These are phyloP conservation scores for Naganishia antarctica DNA, from an alignment of 768 basidiomycete genomes.

Conservation along the genomic window DNA sequence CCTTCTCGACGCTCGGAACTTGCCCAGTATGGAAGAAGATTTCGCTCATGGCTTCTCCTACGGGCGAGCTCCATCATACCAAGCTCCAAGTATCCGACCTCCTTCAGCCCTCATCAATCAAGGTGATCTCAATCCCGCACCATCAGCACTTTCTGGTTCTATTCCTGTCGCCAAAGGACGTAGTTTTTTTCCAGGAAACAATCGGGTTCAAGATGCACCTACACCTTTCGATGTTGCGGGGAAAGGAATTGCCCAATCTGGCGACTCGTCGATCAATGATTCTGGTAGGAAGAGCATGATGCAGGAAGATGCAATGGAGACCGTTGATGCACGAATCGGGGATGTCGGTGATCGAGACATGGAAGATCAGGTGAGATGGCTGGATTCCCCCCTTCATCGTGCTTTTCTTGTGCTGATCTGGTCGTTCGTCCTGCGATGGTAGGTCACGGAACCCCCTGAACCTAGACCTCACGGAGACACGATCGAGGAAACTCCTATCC, in stretches of 20 bases:
- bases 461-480: no score
- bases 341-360: background rate
- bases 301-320: background rate
- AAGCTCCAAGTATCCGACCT: background rate
- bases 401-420: no score
- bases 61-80: background rate
- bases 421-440: no score
- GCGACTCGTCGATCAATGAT: background rate
- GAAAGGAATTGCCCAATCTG: background rate
- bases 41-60: background rate
- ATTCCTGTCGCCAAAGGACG: background rate
- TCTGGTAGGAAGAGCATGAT: constrained; percentile 12
- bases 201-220: background rate
- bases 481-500: no score
- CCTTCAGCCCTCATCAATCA: background rate
- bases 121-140: background rate
- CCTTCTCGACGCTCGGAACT: no score
- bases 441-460: no score
- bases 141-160: background rate
- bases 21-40: background rate
- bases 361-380: background rate
- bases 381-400: no score
- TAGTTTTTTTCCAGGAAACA: background rate
- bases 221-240: background rate
- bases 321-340: background rate